Evolutionary conservation across 2,329 filamentous ascomycete genomes (phyloP), one percentile per base, ranked within the genome.

Genomic region (Venturiaceae sp.): DNA sequence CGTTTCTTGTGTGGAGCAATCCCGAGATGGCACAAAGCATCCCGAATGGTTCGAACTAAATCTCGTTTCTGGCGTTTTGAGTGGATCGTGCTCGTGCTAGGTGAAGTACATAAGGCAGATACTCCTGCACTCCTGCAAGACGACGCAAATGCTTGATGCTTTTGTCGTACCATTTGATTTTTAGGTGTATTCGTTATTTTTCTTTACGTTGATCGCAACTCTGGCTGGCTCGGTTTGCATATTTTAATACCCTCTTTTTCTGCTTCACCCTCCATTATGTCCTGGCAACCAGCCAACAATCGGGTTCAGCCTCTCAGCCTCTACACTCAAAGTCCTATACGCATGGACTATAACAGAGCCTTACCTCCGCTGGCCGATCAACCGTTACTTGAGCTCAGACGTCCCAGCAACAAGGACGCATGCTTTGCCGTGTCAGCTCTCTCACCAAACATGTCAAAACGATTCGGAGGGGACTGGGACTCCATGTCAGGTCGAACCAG

Each of bases 401-500:
- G 52, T 19, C 52, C 52, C 7, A 30, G 23, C 52, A 34, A 34
- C 52, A 53, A 53, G 32, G 52, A 53, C 34, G 52, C 52, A 28
- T 53, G 52, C 32, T 53, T 53, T 8, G 34, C 52, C 1, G 13
- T 37, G 5, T 53, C 52, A 3, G 52, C 52, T 7, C 52, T 53
- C 1, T 53, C 52, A 13, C 52, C 52, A 2, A 34, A 26, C 19
- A 26, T 53, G 32, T 34, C 32, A 3, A 53, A 53, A 53, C 52
- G 52, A 14, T 53, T 34, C 34, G 52, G 52, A 37, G 52, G 52
- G 34, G 52, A 53, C 3, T 53, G 52, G 52, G 52, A 53, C 2
- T 0, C 52, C 14, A 16, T 37, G n/a, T 36, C 52, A 3, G 34
- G 32, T n/a, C 30, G 52, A 1, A 53, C 52, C 7, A 34, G 32